Percentiles rank a stretch among this genome's conserved stretches.
phyloP scores from a whole-genome alignment of 2,329 filamentous ascomycete species.

The Colletotrichum chrysophilum region DNA sequence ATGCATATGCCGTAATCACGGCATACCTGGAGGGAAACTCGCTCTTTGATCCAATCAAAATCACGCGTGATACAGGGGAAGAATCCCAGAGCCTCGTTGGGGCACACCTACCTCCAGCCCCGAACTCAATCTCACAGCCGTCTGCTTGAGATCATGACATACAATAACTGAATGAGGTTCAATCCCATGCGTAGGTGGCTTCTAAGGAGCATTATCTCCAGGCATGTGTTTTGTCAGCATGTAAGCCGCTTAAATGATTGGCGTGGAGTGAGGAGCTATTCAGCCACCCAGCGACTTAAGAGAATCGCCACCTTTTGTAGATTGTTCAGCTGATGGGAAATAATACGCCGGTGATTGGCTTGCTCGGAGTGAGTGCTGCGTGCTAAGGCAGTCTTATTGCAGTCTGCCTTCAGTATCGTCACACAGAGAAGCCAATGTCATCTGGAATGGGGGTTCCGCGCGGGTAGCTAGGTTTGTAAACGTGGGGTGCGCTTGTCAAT shows the following conservation, averaged over 20 bases:
- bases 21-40: background rate
- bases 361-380: background rate
- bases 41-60: background rate
- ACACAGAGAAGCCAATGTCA: background rate
- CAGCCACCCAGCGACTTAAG: background rate
- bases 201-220: background rate
- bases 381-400: background rate
- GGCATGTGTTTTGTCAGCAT: background rate
- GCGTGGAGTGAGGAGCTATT: background rate
- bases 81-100: background rate
- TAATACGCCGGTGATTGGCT: background rate
- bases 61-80: background rate
- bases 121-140: background rate
- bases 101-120: background rate
- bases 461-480: background rate
- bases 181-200: background rate
- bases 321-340: background rate
- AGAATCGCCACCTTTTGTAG: background rate
- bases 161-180: too few relatives aligned
- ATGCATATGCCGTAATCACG: background rate
- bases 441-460: background rate
- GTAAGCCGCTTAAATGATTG: background rate
- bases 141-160: background rate
- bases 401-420: background rate
- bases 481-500: background rate